Base-by-base conservation (phyloP, 192 early-diverging fungal species). In the Coemansia sp. region DNA sequence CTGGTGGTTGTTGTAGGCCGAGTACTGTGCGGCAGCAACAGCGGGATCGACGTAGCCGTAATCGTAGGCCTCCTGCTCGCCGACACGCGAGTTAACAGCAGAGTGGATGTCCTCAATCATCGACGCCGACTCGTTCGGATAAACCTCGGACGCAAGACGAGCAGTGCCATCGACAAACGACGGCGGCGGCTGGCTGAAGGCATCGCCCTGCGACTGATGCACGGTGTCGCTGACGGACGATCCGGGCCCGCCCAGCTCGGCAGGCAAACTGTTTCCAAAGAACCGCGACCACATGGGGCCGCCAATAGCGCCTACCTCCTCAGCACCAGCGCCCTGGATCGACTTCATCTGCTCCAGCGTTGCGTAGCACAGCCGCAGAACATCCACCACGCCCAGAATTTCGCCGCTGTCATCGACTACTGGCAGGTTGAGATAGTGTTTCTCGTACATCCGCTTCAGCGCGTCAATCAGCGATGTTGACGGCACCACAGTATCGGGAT, bases 391-490 rank as follows among this genome's bases (percentile, higher is more conserved):
- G 57, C 93, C 93, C 45, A 93, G 70, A 58, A 94, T 87, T 43
- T 84, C 79, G 68, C 88, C 86, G 3, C 69, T 77, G n/a, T 87
- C 88, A 45, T 89, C 87, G 20, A 92, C 87, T 14, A 94, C 90
- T 2, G 93, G 93, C 62, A 94, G 77, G 71, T 94, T 92, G 43
- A 94, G 86, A 73, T 91, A 94, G 65, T 93, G 90, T 17, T 90
- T 87, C 75, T 93, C 93, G 75, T 94, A 87, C 93, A 94, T 94
- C 71, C 88, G 89, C 73, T 88, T 90, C 64, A 94, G 84, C 17
- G 91, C 93, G 58, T 93, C 92, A 60, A 93, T 80, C 67, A 94
- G 91, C 62, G 90, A 87, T 57, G 88, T 92, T 63, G 84, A 69
- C 39, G 90, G 83, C 42, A 86, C 65, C 25, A 89, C 90, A 9